Percentiles rank a stretch among this genome's conserved stretches.
Evolutionary conservation across 257 asterid species (phyloP).

Genomic region (Scutellaria barbata): DNA sequence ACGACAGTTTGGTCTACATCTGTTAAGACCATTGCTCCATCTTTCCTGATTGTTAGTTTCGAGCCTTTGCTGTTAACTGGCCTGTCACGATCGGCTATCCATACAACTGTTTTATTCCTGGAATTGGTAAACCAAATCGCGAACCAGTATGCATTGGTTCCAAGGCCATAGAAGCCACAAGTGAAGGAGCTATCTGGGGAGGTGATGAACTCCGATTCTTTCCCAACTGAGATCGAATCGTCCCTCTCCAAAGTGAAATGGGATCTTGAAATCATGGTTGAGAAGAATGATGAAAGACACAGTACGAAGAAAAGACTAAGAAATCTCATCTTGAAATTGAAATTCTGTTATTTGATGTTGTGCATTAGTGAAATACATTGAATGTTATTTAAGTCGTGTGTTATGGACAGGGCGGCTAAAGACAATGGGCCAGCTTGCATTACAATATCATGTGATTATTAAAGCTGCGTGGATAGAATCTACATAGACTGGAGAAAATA

Average conservation of each 20-base stretch:
- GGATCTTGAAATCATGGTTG: conserved; percentile 37
- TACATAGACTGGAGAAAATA: conserved; percentile 43
- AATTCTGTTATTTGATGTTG: neutral
- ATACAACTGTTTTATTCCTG: conserved; percentile 56
- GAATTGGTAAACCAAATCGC: conserved; percentile 77
- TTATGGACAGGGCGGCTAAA: conserved; percentile 35
- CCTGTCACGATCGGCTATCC: conserved; percentile 66
- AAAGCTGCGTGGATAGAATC: conserved; percentile 32
- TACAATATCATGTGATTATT: neutral
- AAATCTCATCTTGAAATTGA: conserved; percentile 39
- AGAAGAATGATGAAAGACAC: conserved; percentile 13
- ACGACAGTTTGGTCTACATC: conserved; percentile 50
- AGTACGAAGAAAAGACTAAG: conserved; percentile 21
- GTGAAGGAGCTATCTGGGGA: conserved; percentile 62
- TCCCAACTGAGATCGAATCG: conserved; percentile 52
- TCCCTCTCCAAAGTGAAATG: conserved; percentile 40
- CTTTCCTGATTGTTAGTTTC: conserved; percentile 35
- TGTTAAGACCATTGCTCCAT: conserved; percentile 53
- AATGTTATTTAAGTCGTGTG: neutral
- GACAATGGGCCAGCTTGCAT: conserved; percentile 22
- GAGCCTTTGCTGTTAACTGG: conserved; percentile 66
- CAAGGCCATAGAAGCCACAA: conserved; percentile 58
- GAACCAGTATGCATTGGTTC: conserved; percentile 64
- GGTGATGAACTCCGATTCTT: conserved; percentile 44
- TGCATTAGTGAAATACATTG: neutral